Evolutionary conservation across 805 yeast species (phyloP), one percentile per base, ranked within the genome.

Genomic region (Wickerhamomyces sydowiorum): DNA sequence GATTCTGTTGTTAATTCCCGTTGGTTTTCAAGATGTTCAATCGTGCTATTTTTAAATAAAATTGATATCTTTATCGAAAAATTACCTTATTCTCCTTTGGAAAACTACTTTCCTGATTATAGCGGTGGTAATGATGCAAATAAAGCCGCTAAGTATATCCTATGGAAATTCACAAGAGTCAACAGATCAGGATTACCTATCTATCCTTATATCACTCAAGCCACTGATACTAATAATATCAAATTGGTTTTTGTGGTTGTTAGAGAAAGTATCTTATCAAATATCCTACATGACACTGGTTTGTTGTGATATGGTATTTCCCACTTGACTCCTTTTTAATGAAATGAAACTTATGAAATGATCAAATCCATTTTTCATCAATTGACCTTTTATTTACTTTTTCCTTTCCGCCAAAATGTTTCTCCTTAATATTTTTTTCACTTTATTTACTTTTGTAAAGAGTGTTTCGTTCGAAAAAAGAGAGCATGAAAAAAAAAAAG

Each of bases 141-240:
- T 54, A 88, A 86, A 59, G 96, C 96, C 17, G 95, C 93, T 28
- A 88, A 87, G 61, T 89, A 88, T 55, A 87, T 90, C 44, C 72
- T 89, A 34, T 87, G 96, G 95, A 74, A 95, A 57, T 89, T 89
- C 59, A 81, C 86, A 31, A 88, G 84, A 60, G 78, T 86, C 37
- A 90, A 89, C 59, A 72, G 95, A 50, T 80, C 93, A 1, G 87
- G 88, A 18, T 68, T 88, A 48, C 84, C 82, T 46, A 76, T 90
- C 27, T 86, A 85, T 54, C 96, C 96, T 12, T 95, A 89, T 61
- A 85, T 89, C 20, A 89, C 97, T 4, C 96, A 89, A 62, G 96
- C 96, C 0, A 89, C 96, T 0, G 96, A 89, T 60, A 89, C 96
- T 7, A 80, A 87, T 23, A 89, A 89, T 62, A 88, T 90, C 47